Evolutionary conservation across 179 eudicot genomes (phyloP).

Genomic region (Beta macrorhiza): DNA sequence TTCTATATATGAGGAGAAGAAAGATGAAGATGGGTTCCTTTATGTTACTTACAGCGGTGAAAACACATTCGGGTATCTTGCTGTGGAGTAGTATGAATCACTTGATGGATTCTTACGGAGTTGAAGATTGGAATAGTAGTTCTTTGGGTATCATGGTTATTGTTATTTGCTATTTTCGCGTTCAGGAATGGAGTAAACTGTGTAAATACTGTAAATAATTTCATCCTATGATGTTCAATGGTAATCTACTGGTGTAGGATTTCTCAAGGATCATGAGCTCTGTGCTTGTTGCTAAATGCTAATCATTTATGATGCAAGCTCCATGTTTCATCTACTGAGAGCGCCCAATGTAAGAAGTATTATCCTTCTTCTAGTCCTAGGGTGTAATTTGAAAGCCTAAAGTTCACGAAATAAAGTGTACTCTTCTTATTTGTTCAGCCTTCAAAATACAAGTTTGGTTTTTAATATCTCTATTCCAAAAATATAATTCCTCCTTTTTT

Average conservation of each 20-base stretch:
- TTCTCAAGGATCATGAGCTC: background rate
- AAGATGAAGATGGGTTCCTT: conserved; percentile 93
- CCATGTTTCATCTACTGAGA: no score
- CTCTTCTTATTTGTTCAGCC: no score
- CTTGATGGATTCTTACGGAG: conserved; percentile 5
- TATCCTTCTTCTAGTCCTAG: no score
- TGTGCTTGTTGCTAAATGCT: background rate
- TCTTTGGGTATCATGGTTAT: conserved; percentile 14
- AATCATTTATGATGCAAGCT: no score
- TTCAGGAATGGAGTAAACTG: conserved; percentile 2
- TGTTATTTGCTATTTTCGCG: background rate
- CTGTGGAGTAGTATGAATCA: conserved; percentile 14
- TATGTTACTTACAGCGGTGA: conserved; percentile 95
- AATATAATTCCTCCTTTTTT: no score
- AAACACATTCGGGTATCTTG: conserved; percentile 66
- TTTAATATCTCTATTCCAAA: no score
- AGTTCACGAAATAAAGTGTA: no score
- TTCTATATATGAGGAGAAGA: conserved; percentile 80
- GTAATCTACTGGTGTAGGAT: background rate
- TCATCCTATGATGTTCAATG: conserved; percentile 2
- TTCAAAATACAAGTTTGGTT: no score
- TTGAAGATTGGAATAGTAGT: background rate
- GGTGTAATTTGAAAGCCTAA: no score
- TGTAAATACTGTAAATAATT: conserved; percentile 39
- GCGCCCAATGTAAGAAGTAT: no score